These are phyloP conservation scores for Canariomyces notabilis DNA, from an alignment of 2,329 filamentous ascomycete genomes.

Conservation along the genomic window DNA sequence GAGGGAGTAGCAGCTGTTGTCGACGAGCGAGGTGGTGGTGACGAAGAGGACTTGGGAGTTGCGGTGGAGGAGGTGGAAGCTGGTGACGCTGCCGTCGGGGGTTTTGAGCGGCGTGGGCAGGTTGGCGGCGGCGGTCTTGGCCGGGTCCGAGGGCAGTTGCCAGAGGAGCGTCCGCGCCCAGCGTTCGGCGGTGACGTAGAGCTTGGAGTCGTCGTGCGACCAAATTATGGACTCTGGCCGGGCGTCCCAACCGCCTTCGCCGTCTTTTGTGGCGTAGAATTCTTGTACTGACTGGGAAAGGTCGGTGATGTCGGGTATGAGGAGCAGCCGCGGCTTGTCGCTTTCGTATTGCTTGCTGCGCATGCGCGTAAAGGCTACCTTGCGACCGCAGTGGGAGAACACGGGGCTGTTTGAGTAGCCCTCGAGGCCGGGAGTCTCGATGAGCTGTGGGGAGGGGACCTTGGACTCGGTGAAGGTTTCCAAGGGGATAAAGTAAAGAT, in stretches of 20 bases:
- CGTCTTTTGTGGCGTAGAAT: slow-evolving; percentile 57
- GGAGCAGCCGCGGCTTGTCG: slow-evolving; percentile 65
- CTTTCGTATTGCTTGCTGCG: slow-evolving; percentile 70
- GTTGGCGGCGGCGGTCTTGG: slow-evolving; percentile 41
- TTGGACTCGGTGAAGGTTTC: slow-evolving; percentile 52
- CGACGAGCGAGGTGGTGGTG: slow-evolving; percentile 62
- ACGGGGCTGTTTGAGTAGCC: slow-evolving; percentile 63
- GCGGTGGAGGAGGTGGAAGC: slow-evolving; percentile 48
- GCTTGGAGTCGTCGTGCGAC: slow-evolving; percentile 53
- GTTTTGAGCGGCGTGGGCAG: slow-evolving; percentile 46
- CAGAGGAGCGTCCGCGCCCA: slow-evolving; percentile 59
- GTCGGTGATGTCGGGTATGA: slow-evolving; percentile 57
- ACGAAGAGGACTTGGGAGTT: slow-evolving; percentile 51
- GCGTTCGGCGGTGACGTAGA: slow-evolving; percentile 73
- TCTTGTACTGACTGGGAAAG: slow-evolving; percentile 53
- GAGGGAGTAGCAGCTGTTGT: slow-evolving; percentile 65
- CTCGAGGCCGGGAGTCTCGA: slow-evolving; percentile 52
- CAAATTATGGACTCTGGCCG: slow-evolving; percentile 54
- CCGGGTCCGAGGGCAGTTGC: slow-evolving; percentile 53
- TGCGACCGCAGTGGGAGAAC: slow-evolving; percentile 68
- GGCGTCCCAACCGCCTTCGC: slow-evolving; percentile 58
- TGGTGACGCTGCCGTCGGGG: slow-evolving; percentile 48
- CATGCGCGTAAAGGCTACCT: slow-evolving; percentile 77
- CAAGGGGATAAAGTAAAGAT: slow-evolving; percentile 69
- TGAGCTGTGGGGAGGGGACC: slow-evolving; percentile 46